Evolutionary conservation across 805 yeast genomes (phyloP), one percentile per base, ranked within the genome.

Genomic region (Wickerhamia fluorescens): DNA sequence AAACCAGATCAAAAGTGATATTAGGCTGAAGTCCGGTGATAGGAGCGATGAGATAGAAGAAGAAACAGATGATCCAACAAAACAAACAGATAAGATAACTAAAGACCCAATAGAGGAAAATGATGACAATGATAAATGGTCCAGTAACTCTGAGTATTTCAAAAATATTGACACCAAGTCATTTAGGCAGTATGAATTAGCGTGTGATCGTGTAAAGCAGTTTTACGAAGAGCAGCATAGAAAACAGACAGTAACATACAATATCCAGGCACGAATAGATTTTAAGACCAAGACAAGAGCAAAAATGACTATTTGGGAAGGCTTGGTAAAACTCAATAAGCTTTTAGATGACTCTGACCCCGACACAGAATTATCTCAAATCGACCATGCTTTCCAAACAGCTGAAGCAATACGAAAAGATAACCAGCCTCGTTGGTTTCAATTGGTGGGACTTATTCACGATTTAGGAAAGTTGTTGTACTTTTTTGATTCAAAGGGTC

Each of bases 341-440:
- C 53, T 78, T 12, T 60, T 78, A 14, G 87, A 78, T 47, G 85
- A 78, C 29, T 71, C 79, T 29, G 87, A 78, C 47, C 87, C 87
- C 0, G 87, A 78, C 47, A 78, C 85, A 0, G 83, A 78, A 44
- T 56, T 78, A 14, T 75, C 84, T 0, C 86, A 78, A 42, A 78
- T 78, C 29, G 85, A 78, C 40, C 87, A 78, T 48, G 85, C 85
- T 3, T 46, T 78, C 14, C 86, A 78, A 49, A 78, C 86, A 0
- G 86, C 86, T 3, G 85, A 78, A 44, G 84, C 85, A 4, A 78
- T 78, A 29, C 53, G 84, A 39, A 55, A 68, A 31, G 86, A 78
- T 41, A 69, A 71, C 2, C 73, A 75, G 45, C 87, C 87, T 1
- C 53, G 84, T 18, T 78, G 87, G 87, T 78, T 78, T 61, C 86